A percentile compares a stretch with the other conserved stretches of the same genome.
Evolutionary conservation across 192 early-diverging fungal species (phyloP).

Genomic region (Phycomyces blakesleeanus): DNA sequence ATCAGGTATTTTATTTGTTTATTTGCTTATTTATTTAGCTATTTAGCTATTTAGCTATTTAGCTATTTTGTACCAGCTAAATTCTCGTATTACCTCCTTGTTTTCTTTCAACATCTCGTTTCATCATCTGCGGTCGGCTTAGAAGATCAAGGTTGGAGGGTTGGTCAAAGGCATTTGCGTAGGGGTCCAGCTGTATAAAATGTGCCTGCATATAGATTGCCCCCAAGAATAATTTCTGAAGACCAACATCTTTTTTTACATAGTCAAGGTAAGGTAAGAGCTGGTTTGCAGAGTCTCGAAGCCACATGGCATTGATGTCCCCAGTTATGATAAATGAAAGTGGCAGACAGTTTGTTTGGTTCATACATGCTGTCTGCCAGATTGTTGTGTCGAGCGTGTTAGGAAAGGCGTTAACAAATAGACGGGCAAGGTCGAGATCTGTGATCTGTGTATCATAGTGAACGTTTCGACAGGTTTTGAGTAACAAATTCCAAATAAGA

Average conservation of each 20-base stretch:
- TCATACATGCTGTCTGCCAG: slow-evolving; percentile 38
- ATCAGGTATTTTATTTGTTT: too few species aligned
- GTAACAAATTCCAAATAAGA: too few species aligned
- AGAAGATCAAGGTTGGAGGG: not conserved
- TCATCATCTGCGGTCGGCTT: not conserved
- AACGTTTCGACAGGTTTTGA: not conserved
- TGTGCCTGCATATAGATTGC: slow-evolving; percentile 57
- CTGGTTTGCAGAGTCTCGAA: slow-evolving; percentile 69
- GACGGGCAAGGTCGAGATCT: slow-evolving; percentile 48
- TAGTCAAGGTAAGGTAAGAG: slow-evolving; percentile 54
- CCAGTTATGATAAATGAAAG: slow-evolving; percentile 66
- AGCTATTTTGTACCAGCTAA: slow-evolving; percentile 1
- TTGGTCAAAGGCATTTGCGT: slow-evolving; percentile 58
- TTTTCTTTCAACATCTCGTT: slow-evolving; percentile 20
- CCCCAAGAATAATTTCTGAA: slow-evolving; percentile 51
- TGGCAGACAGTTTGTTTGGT: slow-evolving; percentile 25
- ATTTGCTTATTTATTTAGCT: too few species aligned
- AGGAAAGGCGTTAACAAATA: slow-evolving; percentile 61
- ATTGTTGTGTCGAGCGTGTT: slow-evolving; percentile 61
- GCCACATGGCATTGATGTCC: slow-evolving; percentile 68
- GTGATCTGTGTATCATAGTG: slow-evolving; percentile 28
- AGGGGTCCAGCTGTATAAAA: slow-evolving; percentile 33
- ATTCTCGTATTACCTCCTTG: slow-evolving; percentile 29
- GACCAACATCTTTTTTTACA: slow-evolving; percentile 27
- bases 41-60: too few species aligned